Evolutionary conservation across 371 early-diverging fungal genomes (phyloP).

Genomic region (Rhizomucor pusillus): DNA sequence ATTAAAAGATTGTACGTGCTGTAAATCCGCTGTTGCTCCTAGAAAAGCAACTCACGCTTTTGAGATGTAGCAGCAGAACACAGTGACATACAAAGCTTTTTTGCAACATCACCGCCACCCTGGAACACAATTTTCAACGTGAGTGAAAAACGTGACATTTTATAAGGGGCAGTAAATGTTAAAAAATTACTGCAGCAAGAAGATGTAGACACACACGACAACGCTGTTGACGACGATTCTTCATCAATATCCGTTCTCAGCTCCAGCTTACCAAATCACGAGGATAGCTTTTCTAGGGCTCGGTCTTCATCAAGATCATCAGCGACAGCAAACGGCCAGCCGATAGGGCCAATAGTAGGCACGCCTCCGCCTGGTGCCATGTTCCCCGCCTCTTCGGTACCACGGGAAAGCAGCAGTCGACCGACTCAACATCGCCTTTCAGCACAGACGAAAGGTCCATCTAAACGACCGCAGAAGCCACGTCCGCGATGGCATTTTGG

Average conservation of each 20-base stretch:
- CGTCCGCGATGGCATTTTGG: conserved; percentile 94
- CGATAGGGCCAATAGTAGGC: conserved; percentile 32
- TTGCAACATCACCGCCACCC: conserved; percentile 65
- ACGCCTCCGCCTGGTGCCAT: conserved; percentile 48
- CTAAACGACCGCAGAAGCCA: conserved; percentile 31
- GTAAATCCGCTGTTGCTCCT: not conserved
- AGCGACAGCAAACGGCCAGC: conserved; percentile 15
- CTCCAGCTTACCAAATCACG: conserved; percentile 61
- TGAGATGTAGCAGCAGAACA: conserved; percentile 24
- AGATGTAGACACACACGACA: conserved; percentile 3
- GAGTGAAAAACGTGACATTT: conserved; percentile 12
- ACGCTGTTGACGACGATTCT: conserved; percentile 11
- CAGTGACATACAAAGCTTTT: conserved; percentile 59
- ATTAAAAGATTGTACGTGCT: conserved; percentile 40
- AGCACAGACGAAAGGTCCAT: conserved; percentile 9
- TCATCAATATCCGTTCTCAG: conserved; percentile 67
- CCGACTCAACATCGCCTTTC: conserved; percentile 23
- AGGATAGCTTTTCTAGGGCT: conserved; percentile 7
- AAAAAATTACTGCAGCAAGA: not conserved
- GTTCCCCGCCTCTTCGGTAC: conserved; percentile 20
- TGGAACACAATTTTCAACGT: conserved; percentile 56
- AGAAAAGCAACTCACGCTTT: not conserved
- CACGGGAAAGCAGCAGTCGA: conserved; percentile 8
- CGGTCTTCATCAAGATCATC: conserved; percentile 25
- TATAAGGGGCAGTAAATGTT: no score